Evolutionary conservation across 345 rosid genomes (phyloP).

Genomic region (Rhizophora apiculata): DNA sequence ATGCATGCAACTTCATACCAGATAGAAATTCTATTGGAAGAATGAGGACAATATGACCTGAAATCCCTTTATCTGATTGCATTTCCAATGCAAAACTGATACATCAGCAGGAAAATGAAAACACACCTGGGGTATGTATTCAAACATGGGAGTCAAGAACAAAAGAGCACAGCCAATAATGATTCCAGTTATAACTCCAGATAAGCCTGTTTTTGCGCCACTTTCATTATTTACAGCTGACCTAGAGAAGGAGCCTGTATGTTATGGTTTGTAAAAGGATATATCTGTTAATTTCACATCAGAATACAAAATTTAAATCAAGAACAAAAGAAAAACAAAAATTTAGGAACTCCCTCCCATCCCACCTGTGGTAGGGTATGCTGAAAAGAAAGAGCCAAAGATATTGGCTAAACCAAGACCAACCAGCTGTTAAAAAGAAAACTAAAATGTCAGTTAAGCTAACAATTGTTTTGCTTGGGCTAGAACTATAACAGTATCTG

Average conservation of each 20-base stretch:
- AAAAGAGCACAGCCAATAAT: slow-evolving; percentile 83
- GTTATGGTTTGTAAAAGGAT: slow-evolving; percentile 23
- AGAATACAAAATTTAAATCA: neutral
- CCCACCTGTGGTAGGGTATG: slow-evolving; percentile 94
- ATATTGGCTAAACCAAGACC: slow-evolving; percentile 98
- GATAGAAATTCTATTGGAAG: no score
- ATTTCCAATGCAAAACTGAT: slow-evolving; percentile 10
- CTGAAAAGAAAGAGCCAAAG: slow-evolving; percentile 79
- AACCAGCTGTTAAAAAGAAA: slow-evolving; percentile 55
- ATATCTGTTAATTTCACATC: neutral
- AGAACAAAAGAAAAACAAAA: neutral
- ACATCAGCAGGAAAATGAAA: slow-evolving; percentile 9
- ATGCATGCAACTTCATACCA: neutral
- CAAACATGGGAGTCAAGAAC: slow-evolving; percentile 79
- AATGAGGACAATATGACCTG: no score
- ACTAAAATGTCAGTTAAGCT: neutral
- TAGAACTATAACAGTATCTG: neutral
- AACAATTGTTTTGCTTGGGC: neutral
- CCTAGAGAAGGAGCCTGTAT: slow-evolving; percentile 92
- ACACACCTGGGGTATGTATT: slow-evolving; percentile 86
- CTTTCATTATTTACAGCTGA: slow-evolving; percentile 97
- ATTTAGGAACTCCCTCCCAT: slow-evolving; percentile 20
- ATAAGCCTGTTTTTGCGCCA: slow-evolving; percentile 89
- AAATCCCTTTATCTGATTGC: neutral
- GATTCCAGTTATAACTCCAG: slow-evolving; percentile 77